Evolutionary conservation across 441 rosid species (phyloP).

Genomic region (Aleurites moluccanus): DNA sequence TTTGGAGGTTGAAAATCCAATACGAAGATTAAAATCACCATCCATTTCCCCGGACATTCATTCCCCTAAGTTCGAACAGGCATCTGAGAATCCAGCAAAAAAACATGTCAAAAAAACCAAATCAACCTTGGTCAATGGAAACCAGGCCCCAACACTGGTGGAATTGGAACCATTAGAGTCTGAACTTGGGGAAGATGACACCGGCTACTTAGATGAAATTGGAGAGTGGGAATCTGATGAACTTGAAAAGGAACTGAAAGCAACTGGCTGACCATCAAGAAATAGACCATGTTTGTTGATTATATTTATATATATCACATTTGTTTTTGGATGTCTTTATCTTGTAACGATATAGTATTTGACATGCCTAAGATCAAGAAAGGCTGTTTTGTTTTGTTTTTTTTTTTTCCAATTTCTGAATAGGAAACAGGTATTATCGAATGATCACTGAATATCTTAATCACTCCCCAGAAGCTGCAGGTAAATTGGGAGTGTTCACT

Average conservation of each 20-base stretch:
- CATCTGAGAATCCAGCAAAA: slow-evolving; percentile 16
- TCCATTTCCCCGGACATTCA: slow-evolving; percentile 25
- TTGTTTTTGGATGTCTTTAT: neutral
- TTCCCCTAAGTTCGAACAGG: slow-evolving; percentile 21
- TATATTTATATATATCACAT: too few relatives aligned
- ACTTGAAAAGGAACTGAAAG: slow-evolving; percentile 28
- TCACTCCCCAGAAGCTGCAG: neutral
- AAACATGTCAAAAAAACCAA: slow-evolving; percentile 26
- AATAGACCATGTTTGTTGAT: neutral
- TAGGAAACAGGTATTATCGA: neutral
- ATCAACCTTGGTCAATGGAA: slow-evolving; percentile 23
- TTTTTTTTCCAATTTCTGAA: neutral
- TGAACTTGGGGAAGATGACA: slow-evolving; percentile 27
- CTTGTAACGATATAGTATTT: neutral
- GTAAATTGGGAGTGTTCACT: neutral
- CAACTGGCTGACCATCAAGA: slow-evolving; percentile 20
- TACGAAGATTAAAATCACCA: slow-evolving; percentile 33
- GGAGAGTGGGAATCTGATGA: slow-evolving; percentile 45
- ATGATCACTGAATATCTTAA: neutral
- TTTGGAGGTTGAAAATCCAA: slow-evolving; percentile 54
- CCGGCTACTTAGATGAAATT: slow-evolving; percentile 39
- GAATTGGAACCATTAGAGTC: slow-evolving; percentile 39
- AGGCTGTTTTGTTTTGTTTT: neutral
- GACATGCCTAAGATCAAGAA: neutral
- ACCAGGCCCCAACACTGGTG: slow-evolving; percentile 20